Evolutionary conservation across 345 rosid genomes (phyloP), one percentile per base, ranked within the genome.

Genomic region (Eutrema japonicum): DNA sequence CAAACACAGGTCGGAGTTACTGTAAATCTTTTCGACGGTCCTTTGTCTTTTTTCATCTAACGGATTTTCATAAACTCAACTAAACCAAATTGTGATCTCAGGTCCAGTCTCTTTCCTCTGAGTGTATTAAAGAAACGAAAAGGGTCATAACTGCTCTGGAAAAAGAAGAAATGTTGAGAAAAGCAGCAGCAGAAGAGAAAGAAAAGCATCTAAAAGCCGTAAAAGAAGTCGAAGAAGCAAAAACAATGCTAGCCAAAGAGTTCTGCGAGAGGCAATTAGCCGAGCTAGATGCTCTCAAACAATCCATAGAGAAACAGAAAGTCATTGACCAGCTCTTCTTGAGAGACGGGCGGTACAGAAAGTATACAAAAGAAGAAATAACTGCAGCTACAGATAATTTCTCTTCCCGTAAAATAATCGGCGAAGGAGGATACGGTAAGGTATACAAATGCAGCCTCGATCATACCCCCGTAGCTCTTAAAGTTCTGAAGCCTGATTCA

Each of bases 401-500:
- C 85, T 89, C 87, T 14, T 75, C 85, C 66, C 60, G 64, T 60
- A 84, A 82, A 30, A 76, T 90, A 59, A 91, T 93, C 57, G 98
- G 97, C 29, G 87, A 87, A 81, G 98, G 98, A 80, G 88, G 87
- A 45, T 93, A 85, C n/a, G 97, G 97, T 8, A 87, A 86, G 77
- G 96, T 93, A 40, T 93, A 93, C 82, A 89, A 83, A 81, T 83
- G 97, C 86, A 81, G 72, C 64, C 89, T 93, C 29, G 85, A 93
- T 76, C 92, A 78, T 70, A 91, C 91, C 13, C 93, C 94, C 18
- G 97, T 85, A 5, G 98, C 98, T 75, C 80, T 91, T 37, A 91
- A 93, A 85, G 85, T 91, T 82, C 84, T 93, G 57, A 60, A 64
- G 53, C 62, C 87, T 0, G 88, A 87, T 82, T 78, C 86, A 22